phyloP scores from a whole-genome alignment of 192 early-diverging fungal genomes.

The Rhizophlyctis rosea region DNA sequence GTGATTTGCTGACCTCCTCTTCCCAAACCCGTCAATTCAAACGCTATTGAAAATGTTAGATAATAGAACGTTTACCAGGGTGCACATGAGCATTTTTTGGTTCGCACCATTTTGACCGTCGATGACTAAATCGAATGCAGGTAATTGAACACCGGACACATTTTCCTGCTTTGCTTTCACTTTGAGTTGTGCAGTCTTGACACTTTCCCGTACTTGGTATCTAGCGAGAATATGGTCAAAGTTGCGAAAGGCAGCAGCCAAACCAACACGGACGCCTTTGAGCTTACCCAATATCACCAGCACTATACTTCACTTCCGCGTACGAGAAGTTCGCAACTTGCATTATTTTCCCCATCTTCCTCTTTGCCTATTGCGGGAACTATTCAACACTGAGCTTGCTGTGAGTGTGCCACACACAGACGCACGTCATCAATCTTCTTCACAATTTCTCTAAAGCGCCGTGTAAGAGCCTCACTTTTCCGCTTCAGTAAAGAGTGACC shows the following conservation, averaged over 20 bases:
- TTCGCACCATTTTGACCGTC: constrained; percentile 83
- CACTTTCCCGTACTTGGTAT: constrained; percentile 94
- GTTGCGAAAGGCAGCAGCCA: no score
- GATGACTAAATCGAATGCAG: constrained; percentile 82
- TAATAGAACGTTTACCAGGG: not conserved
- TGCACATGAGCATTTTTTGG: not conserved
- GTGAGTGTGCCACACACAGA: not conserved
- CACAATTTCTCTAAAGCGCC: constrained; percentile 89
- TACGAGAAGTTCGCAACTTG: constrained; percentile 97
- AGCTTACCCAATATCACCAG: constrained; percentile 89
- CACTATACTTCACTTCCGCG: constrained; percentile 94
- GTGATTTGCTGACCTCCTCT: constrained; percentile 97
- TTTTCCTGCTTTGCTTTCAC: constrained; percentile 94
- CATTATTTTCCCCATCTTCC: constrained; percentile 99
- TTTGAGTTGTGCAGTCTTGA: constrained; percentile 86
- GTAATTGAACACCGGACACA: constrained; percentile 94
- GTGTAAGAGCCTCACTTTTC: constrained; percentile 94
- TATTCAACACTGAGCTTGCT: no score
- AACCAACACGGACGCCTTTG: no score
- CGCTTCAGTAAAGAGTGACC: constrained; percentile 97
- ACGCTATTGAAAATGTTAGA: constrained; percentile 48
- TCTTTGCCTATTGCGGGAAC: constrained; percentile 71
- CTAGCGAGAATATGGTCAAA: no score
- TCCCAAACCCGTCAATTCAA: constrained; percentile 97
- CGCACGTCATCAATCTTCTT: constrained; percentile 94